These are phyloP conservation scores for Kodamaea laetipori DNA, from an alignment of 805 yeast genomes.

Conservation along the genomic window DNA sequence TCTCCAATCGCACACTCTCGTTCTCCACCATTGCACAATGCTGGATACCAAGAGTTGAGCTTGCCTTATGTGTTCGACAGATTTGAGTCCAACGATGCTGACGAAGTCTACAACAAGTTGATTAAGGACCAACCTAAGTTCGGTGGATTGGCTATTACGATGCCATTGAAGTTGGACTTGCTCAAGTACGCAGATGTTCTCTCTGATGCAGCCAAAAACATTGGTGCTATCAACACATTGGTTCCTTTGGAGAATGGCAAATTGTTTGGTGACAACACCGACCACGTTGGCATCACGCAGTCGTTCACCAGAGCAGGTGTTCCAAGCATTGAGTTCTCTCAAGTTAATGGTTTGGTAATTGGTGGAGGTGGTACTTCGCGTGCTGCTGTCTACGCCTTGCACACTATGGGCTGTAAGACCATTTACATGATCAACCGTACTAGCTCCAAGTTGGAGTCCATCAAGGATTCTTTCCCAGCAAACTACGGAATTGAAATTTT, in stretches of 20 bases:
- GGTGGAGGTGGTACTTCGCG: conserved; percentile 99
- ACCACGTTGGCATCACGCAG: conserved; percentile 84
- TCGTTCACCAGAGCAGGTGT: conserved; percentile 68
- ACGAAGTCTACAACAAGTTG: conserved; percentile 54
- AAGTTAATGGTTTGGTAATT: conserved; percentile 68
- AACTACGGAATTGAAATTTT: conserved; percentile 61
- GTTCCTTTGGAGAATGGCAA: conserved; percentile 42
- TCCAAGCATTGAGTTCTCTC: conserved; percentile 38
- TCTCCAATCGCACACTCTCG: conserved; percentile 82
- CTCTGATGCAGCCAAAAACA: conserved; percentile 72
- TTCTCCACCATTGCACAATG: conserved; percentile 84
- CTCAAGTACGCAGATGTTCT: conserved; percentile 65
- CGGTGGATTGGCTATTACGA: conserved; percentile 96
- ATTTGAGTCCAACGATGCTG: conserved; percentile 68
- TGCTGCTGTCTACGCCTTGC: conserved; percentile 89
- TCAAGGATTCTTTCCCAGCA: conserved; percentile 62
- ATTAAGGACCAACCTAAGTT: conserved; percentile 50
- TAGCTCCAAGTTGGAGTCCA: conserved; percentile 56
- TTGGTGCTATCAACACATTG: conserved; percentile 95
- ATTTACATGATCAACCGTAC: conserved; percentile 87
- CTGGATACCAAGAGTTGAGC: conserved; percentile 73
- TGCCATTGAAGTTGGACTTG: conserved; percentile 86
- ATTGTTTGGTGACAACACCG: conserved; percentile 87
- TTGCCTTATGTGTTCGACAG: conserved; percentile 71
- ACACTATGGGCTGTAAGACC: conserved; percentile 70